Percentiles rank a stretch among this genome's conserved stretches.
These are phyloP conservation scores for Leucocoprinus leucothites DNA, from an alignment of 768 basidiomycete genomes.

Conservation along the genomic window DNA sequence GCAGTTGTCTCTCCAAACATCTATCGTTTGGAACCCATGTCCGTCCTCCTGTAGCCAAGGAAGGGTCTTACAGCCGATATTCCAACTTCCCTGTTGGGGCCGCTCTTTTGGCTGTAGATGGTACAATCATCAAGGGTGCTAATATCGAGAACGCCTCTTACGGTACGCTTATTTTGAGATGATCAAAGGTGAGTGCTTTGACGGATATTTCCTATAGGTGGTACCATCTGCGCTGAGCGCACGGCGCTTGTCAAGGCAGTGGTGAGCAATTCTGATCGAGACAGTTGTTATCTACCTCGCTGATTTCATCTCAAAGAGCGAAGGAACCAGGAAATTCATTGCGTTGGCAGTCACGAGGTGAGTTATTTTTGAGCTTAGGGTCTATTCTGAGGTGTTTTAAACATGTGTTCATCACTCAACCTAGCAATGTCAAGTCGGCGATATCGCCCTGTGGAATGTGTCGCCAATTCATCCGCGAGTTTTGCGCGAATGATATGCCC, in stretches of 20 bases:
- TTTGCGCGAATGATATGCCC: conserved; percentile 73
- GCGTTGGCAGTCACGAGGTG: conserved; percentile 83
- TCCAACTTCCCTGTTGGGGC: conserved; percentile 94
- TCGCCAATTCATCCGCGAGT: conserved; percentile 87
- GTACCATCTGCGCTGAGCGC: conserved; percentile 90
- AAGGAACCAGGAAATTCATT: conserved; percentile 65
- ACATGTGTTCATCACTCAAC: background rate
- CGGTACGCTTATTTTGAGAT: conserved; percentile 45
- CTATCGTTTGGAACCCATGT: background rate
- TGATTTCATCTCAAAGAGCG: conserved; percentile 54
- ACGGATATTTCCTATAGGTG: conserved; percentile 47
- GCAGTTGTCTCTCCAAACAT: background rate
- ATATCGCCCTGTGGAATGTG: conserved; percentile 93
- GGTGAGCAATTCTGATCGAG: conserved; percentile 43
- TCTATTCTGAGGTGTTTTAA: too few relatives aligned
- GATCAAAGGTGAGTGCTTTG: background rate
- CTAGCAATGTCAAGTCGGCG: conserved; percentile 63
- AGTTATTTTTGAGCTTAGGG: too few relatives aligned
- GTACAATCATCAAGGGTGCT: conserved; percentile 75
- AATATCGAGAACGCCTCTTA: conserved; percentile 95
- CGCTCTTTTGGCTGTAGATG: conserved; percentile 68
- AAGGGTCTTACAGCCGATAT: conserved; percentile 77
- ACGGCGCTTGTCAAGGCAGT: conserved; percentile 95
- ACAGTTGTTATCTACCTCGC: background rate
- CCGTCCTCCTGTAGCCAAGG: conserved; percentile 46